Base-by-base conservation (phyloP, 2,329 filamentous ascomycete species). In the Monosporascus ibericus region DNA sequence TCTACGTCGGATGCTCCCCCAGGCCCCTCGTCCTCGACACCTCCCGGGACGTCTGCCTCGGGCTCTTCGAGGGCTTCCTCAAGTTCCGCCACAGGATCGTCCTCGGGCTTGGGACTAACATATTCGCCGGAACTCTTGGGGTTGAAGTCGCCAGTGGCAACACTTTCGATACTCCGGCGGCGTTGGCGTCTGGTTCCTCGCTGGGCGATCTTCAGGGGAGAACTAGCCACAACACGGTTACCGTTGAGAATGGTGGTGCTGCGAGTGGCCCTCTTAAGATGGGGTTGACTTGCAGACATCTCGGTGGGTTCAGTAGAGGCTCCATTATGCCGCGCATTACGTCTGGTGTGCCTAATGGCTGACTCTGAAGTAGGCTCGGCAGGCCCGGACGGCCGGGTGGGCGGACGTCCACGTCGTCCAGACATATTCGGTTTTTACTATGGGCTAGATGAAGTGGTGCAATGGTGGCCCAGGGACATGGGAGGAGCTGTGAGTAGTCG, bases 161-260 rank as follows among this genome's bases (percentile, higher is more conserved):
- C 49, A 47, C 56, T 60, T 44, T 62, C 62, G 20, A 56, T 40
- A 30, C 63, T 65, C 9, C 52, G 54, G 24, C 52, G 58, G 11
- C 47, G 39, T 15, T 34, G 48, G 15, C 60, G 60, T 27, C 54
- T 54, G 14, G 60, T 59, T 8, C 61, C 60, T 20, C 60, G 54
- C 46, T 57, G 61, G 6, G 63, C 48, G 4, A 57, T 58, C 15
- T 53, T 47, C 24, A 39, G 14, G 11, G 48, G 36, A 20, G 53
- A 34, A 17, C 34, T 52, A 20, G 54, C 36, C 17, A 51, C 52
- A 11, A 14, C 17, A 46, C 20, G 8, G 17, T 24, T 24, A 27
- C 11, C 8, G 14, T 18, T 17, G 17, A 46, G 24, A 46, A 27
- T 14, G 11, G n/a, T 15, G 2, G 24, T 24, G 22, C 42, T 46